Conservation (phyloP, 2,329 filamentous ascomycete genomes). For the Xylaria sp. region DNA sequence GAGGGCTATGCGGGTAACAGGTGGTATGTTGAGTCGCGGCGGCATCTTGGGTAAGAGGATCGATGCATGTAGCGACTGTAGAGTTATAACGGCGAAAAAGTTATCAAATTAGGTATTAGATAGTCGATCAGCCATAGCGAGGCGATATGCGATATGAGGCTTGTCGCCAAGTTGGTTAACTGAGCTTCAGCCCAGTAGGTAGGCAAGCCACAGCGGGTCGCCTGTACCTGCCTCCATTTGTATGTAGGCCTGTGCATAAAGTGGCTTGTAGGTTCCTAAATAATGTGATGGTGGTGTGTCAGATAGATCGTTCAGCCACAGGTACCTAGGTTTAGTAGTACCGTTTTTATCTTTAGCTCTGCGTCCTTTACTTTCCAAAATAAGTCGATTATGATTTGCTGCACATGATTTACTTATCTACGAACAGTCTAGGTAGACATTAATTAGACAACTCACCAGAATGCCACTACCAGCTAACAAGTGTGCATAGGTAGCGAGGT, state of each 20-base stretch:
- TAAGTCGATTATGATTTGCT: neutral
- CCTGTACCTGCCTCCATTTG: neutral
- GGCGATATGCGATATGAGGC: constrained; percentile 21
- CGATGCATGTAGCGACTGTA: constrained; percentile 38
- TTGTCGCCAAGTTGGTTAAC: constrained; percentile 5
- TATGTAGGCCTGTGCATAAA: neutral
- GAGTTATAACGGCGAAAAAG: constrained; percentile 12
- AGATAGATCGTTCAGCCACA: neutral
- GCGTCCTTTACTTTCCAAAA: neutral
- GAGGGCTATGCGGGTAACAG: constrained; percentile 86
- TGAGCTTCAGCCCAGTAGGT: constrained; percentile 31
- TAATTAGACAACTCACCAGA: too few species aligned
- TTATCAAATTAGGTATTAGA: constrained; percentile 22
- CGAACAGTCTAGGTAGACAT: neutral
- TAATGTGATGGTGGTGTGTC: too few species aligned
- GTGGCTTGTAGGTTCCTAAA: constrained; percentile 17
- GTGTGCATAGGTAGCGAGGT: too few species aligned
- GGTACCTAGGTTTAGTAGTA: neutral
- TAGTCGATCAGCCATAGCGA: constrained; percentile 24
- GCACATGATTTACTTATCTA: neutral
- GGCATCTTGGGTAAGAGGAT: constrained; percentile 66
- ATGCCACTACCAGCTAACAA: neutral
- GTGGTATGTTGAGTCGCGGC: constrained; percentile 89
- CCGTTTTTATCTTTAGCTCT: neutral
- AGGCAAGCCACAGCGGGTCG: constrained; percentile 26